Evolutionary conservation across 495 filamentous ascomycete species (phyloP), one percentile per base, ranked within the genome.

Genomic region (Talaromyces proteolyticus): DNA sequence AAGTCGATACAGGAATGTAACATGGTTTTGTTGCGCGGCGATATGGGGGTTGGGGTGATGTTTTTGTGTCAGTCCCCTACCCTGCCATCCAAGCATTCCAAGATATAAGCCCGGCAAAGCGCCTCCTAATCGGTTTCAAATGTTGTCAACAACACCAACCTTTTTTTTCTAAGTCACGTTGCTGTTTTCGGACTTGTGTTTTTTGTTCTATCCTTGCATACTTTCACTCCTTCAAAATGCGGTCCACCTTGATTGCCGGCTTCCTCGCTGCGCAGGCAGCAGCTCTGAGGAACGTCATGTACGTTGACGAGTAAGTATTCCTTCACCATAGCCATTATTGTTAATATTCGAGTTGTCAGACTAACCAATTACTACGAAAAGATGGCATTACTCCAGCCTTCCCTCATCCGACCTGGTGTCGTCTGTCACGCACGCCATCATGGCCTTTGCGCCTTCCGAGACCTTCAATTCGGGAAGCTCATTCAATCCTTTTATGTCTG

Each of bases 361-460:
- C 11, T 45, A 21, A 25, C 23, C 18, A 26, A 26, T 8, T 25
- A n/a, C 5, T 16, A 25, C 25, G 2, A 25, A 49, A 38, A 49
- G 47, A 41, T 49, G 47, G 47, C 47, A 49, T 21, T 23, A 12
- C 34, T 39, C 34, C 37, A 41, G 47, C 24, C 17, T 49, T 3
- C 47, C 47, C 12, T 49, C 47, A 12, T 19, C 29, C 22, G 47
- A 49, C 20, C 34, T 49, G 10, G 47, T 49, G n/a, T 49, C 47
- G 12, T 41, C 47, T 12, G 47, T 73, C 25, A 65, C 63, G 10
- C 80, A 88, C 65, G 85, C 86, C 2, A 79, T 82, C 17, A 69
- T 88, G 61, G 82, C 78, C 0, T 89, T 90, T 51, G 85, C 87
- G 58, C 72, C 66, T 11, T 75, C 84, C 0, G 68, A 66, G 12